Evolutionary conservation across 768 basidiomycete genomes (phyloP).

Genomic region (Panaeolus cyanescens): DNA sequence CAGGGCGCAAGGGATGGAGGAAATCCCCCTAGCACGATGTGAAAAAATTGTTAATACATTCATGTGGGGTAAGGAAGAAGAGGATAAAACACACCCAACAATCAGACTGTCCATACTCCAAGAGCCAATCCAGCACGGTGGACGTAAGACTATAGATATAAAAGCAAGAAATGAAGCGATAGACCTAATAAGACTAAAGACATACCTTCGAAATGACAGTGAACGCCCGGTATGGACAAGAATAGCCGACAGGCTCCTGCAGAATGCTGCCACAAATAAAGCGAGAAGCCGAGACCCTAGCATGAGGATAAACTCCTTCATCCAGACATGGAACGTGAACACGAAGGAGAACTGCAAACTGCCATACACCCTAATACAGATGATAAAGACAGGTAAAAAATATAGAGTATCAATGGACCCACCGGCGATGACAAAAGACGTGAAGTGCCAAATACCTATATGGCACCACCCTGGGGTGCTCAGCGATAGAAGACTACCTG

Average conservation of each 20-base stretch:
- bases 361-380: conserved; percentile 11
- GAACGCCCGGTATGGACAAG: conserved; percentile 29
- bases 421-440: conserved; percentile 2
- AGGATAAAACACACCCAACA: conserved; percentile 10
- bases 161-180: no score
- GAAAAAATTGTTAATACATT: conserved; percentile 22
- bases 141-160: conserved; percentile 25
- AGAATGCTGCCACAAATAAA: not conserved
- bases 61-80: conserved; percentile 21
- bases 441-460: conserved; percentile 23
- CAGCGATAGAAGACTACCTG: not conserved
- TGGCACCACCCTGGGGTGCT: conserved; percentile 30
- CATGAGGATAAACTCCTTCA: conserved; percentile 18
- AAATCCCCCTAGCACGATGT: conserved; percentile 17
- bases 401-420: conserved; percentile 18
- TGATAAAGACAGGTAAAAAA: conserved; percentile 23
- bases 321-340: conserved; percentile 25
- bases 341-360: not conserved
- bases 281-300: conserved; percentile 1
- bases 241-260: conserved; percentile 26
- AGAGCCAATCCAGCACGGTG: conserved; percentile 19
- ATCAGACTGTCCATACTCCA: conserved; percentile 19
- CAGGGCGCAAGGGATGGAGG: conserved; percentile 30
- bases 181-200: conserved; percentile 20
- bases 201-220: conserved; percentile 17